These are phyloP conservation scores for Torulaspora gathmanii DNA, from an alignment of 805 yeast genomes.

Conservation along the genomic window DNA sequence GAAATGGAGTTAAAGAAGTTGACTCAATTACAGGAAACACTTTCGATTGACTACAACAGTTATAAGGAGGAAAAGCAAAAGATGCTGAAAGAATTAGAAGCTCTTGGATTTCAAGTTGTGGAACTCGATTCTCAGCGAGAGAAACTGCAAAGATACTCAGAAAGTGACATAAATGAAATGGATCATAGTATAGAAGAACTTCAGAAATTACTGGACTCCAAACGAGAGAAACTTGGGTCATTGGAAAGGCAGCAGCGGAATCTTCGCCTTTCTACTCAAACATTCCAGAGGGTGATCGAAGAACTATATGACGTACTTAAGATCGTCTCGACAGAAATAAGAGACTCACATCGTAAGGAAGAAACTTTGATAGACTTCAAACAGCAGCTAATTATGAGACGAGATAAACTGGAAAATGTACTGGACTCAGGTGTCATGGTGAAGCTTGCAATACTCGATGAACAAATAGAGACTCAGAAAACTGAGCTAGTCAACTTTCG, in stretches of 20 bases:
- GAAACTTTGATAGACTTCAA: constrained; percentile 46
- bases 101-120: constrained; percentile 50
- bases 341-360: constrained; percentile 38
- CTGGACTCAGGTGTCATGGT: constrained; percentile 40
- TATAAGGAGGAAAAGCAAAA: constrained; percentile 61
- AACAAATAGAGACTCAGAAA: constrained; percentile 49
- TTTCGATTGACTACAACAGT: constrained; percentile 55
- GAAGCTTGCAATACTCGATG: constrained; percentile 38
- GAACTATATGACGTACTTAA: constrained; percentile 32
- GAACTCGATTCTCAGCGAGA: constrained; percentile 58
- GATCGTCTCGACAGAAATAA: constrained; percentile 46
- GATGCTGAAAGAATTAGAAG: constrained; percentile 55
- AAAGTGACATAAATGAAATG: constrained; percentile 55
- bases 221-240: constrained; percentile 37
- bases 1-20: constrained; percentile 59
- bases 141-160: constrained; percentile 53
- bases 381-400: constrained; percentile 44
- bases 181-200: constrained; percentile 51
- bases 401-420: constrained; percentile 37
- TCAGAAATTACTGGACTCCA: constrained; percentile 41
- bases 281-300: constrained; percentile 42
- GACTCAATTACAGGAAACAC: constrained; percentile 56
- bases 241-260: constrained; percentile 49
- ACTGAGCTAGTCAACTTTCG: constrained; percentile 46
- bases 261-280: constrained; percentile 50